Conservation (phyloP, 306 rosid genomes). For the Pyrus communis region DNA sequence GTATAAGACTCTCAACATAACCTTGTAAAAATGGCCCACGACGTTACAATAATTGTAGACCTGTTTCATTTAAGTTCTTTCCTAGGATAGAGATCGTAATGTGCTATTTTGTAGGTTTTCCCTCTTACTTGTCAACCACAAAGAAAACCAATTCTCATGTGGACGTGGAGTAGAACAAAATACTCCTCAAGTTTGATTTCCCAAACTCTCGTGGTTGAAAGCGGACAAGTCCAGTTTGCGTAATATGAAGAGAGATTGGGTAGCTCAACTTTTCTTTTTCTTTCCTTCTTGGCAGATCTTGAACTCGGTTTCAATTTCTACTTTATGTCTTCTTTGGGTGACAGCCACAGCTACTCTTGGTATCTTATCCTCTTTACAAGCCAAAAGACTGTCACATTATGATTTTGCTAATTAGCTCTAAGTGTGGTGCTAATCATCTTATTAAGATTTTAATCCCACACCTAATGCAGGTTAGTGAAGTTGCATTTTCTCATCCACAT, state of each 20-base stretch:
- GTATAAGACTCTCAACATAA: too few relatives aligned
- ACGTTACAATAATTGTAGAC: neutral
- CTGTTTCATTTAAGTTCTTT: too few relatives aligned
- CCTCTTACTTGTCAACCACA: neutral
- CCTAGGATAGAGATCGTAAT: too few relatives aligned
- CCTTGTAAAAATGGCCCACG: too few relatives aligned
- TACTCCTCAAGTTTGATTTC: neutral
- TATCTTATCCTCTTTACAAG: slow-evolving; percentile 27
- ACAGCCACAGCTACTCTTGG: slow-evolving; percentile 13
- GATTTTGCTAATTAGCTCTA: neutral
- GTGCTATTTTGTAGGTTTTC: neutral
- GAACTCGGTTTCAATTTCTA: neutral
- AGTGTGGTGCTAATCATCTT: slow-evolving; percentile 35
- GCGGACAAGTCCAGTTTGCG: slow-evolving; percentile 4
- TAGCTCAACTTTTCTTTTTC: neutral
- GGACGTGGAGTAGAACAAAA: neutral
- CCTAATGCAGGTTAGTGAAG: neutral
- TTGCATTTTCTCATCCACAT: neutral
- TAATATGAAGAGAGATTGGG: neutral
- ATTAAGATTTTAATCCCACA: slow-evolving; percentile 7
- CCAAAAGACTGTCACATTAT: neutral
- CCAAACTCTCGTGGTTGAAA: neutral
- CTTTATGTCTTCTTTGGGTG: slow-evolving; percentile 8
- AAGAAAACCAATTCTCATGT: neutral
- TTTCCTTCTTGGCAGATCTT: neutral